Conservation (phyloP, 768 basidiomycete species). For the Hygrocybe coccinea region DNA sequence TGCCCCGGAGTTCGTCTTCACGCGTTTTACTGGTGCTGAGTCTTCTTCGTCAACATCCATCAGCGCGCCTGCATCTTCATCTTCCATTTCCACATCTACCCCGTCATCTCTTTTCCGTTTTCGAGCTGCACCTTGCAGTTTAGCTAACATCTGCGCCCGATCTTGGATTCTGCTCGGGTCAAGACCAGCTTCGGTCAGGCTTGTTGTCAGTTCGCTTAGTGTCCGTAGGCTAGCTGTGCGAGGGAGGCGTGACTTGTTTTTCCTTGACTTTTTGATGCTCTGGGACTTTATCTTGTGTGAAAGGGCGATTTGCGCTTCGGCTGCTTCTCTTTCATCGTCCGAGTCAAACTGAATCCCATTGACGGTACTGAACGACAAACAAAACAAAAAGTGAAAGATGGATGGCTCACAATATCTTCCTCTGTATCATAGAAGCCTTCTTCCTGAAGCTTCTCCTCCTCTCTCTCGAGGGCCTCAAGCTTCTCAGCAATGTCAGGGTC, state of each 20-base stretch:
- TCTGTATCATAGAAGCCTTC: slow-evolving; percentile 95
- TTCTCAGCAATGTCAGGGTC: slow-evolving; percentile 96
- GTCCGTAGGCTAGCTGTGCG: slow-evolving; percentile 70
- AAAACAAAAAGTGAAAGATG: not conserved
- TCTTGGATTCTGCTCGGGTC: slow-evolving; percentile 86
- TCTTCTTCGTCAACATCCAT: slow-evolving; percentile 56
- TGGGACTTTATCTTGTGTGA: slow-evolving; percentile 68
- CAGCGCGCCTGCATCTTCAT: slow-evolving; percentile 33
- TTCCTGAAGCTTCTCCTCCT: slow-evolving; percentile 89
- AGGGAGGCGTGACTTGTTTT: slow-evolving; percentile 75
- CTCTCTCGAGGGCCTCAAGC: slow-evolving; percentile 93
- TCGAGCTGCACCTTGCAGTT: slow-evolving; percentile 60
- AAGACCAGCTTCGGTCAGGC: slow-evolving; percentile 81
- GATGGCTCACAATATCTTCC: slow-evolving; percentile 65
- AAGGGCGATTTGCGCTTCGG: slow-evolving; percentile 53
- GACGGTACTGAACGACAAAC: not conserved
- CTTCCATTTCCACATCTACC: slow-evolving; percentile 49
- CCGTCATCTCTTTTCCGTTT: slow-evolving; percentile 66
- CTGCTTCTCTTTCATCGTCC: slow-evolving; percentile 79
- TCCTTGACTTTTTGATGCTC: slow-evolving; percentile 77
- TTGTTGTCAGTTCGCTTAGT: slow-evolving; percentile 71
- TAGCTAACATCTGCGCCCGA: slow-evolving; percentile 80
- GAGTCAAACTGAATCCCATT: slow-evolving; percentile 43
- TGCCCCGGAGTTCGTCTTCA: slow-evolving; percentile 57
- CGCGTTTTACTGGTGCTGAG: slow-evolving; percentile 51